Conservation (phyloP, 2,329 filamentous ascomycete species). For the Hypoxylon sp. region DNA sequence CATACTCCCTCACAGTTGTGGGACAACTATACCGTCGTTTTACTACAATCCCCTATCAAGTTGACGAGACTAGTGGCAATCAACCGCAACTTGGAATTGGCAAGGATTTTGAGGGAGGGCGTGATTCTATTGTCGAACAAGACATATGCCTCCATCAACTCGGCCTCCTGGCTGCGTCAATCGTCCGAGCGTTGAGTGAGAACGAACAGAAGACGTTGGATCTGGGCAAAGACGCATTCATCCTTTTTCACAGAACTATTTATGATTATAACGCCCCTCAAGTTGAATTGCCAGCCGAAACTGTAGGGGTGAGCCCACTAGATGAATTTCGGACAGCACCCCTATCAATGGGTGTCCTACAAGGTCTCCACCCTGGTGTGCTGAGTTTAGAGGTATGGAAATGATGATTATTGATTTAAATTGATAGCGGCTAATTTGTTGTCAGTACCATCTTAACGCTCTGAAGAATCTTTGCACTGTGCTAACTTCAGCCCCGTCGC, state of each 20-base stretch:
- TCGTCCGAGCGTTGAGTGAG: conserved; percentile 47
- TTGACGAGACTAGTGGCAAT: conserved; percentile 1
- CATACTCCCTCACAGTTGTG: conserved; percentile 51
- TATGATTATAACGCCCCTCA: not conserved
- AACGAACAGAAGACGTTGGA: conserved; percentile 49
- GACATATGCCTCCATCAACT: conserved; percentile 51
- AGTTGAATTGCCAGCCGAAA: conserved; percentile 1
- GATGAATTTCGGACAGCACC: conserved; percentile 50
- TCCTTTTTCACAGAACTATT: conserved; percentile 45
- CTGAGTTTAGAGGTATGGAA: conserved; percentile 45
- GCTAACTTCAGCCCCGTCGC: conserved; percentile 28
- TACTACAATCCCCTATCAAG: conserved; percentile 29
- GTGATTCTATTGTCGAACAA: conserved; percentile 35
- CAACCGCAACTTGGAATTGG: conserved; percentile 37
- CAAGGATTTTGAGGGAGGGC: conserved; percentile 31
- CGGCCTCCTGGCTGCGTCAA: conserved; percentile 49
- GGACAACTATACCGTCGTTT: conserved; percentile 53
- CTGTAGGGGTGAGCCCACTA: conserved; percentile 36
- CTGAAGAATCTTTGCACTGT: conserved; percentile 40
- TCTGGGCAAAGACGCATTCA: conserved; percentile 46
- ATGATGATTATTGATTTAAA: conserved; percentile 13
- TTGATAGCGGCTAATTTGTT: conserved; percentile 16
- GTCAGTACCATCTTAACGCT: conserved; percentile 42
- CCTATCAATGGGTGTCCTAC: conserved; percentile 52
- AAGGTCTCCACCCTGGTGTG: conserved; percentile 50